Base-by-base conservation (phyloP, 2,329 filamentous ascomycete species). In the Botrytis porri region DNA sequence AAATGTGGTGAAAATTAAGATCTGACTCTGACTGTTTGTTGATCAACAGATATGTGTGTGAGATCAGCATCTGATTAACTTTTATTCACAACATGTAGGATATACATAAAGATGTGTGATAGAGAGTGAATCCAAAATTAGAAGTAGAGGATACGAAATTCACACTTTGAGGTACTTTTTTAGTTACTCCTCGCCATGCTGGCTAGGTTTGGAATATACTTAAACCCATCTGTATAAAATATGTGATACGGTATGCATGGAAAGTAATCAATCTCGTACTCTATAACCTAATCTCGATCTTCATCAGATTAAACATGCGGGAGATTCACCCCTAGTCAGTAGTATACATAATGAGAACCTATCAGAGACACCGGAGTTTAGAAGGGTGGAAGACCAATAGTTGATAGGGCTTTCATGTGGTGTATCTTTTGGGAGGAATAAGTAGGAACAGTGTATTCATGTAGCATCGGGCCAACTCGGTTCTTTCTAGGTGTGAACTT, bases 401-500 rank as follows among this genome's bases (percentile, higher is more conserved):
- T 54, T 9, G 16, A 45, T 14, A 0, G 25, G 62, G 12, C 25
- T 29, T 54, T 10, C 25, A 37, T 37, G 29, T 65, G 3, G 41
- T 48, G 20, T 39, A 39, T n/a, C 0, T 29, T n/a, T 29, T 57
- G 12, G 41, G 29, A 45, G 29, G 39, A 63, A 35, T 65, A 66
- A 45, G 2, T 29, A 57, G 51, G n/a, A 16, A 29, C n/a, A 8
- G 29, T 51, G 32, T 29, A 8, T 57, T 57, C 45, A 66, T n/a
- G 64, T 66, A 39, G 64, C 32, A 66, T 66, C 64, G 64, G 64
- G 45, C 35, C 45, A 54, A 25, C 35, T 66, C 45, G 32, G 45
- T n/a, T 51, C 64, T 39, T 35, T 16, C 16, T 54, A 29, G 14
- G 45, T 54, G 18, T 29, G 14, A 14, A 66, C 18, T 48, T 65